Base-by-base conservation (phyloP, 1,284 basidiomycete species). In the Puccinia novopanici region DNA sequence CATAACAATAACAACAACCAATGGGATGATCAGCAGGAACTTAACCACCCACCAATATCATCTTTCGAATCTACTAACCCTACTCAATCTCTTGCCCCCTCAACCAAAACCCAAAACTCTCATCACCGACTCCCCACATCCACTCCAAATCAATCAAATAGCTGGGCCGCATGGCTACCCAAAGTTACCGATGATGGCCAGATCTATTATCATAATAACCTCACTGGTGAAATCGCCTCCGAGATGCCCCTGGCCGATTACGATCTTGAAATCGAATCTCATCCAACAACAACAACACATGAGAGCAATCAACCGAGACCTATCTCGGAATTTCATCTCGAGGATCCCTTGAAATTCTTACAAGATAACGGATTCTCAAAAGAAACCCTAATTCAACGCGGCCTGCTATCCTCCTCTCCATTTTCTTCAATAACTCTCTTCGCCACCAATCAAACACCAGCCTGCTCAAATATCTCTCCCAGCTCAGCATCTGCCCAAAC, bases 141-240 rank as follows among this genome's bases (percentile, higher is more conserved):
- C 17, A 78, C 48, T 54, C 52, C 13, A 40, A 37, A 30, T 71
- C 80, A 45, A 22, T 55, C 57, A 40, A 70, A 70, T 27, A 57
- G 75, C 63, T 82, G 82, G 75, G 78, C 82, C 48, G 85, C 82
- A 71, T 85, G 84, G 86, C 82, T 84, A 55, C 82, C 83, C 37
- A 83, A 82, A 80, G 82, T 83, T 37, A 82, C 82, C 19, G 61
- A 71, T 54, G 57, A 82, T 27, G 82, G 81, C 2, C 85, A 98
- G 92, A 93, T 98, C 85, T 94, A 91, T 88, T 98, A 97, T 87
- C 90, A 93, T 83, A 98, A 98, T 84, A 92, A 92, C 0, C 89
- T 92, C 83, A 98, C 95, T 1, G 94, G 94, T 52, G 91, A 95
- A 84, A 91, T 90, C 55, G 91, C 93, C 17, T 90, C 90, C 84